A percentile compares a stretch with the other conserved stretches of the same genome.
Conservation (phyloP, 1,139 yeast genomes). For the Zygotorulaspora mrakii region DNA sequence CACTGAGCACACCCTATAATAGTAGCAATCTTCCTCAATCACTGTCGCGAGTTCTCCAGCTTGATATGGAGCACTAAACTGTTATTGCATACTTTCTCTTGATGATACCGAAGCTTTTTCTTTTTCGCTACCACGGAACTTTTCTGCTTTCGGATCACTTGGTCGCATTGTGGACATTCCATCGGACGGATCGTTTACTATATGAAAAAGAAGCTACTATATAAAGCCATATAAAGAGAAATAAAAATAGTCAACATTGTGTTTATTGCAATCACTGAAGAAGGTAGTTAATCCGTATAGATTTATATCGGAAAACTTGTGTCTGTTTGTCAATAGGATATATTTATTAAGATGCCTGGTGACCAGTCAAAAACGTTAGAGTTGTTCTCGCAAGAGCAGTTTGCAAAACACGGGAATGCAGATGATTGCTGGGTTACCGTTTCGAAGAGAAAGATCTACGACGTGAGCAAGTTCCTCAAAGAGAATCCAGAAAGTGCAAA, state of each 20-base stretch:
- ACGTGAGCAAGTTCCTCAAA: conserved; percentile 71
- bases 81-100: no score
- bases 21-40: not conserved
- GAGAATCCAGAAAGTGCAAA: conserved; percentile 91
- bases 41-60: not conserved
- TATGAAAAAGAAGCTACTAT: conserved; percentile 1
- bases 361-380: conserved; percentile 40
- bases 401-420: conserved; percentile 48
- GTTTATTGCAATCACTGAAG: no score
- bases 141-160: not conserved
- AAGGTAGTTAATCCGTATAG: no score
- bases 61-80: no score
- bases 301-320: no score
- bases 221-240: conserved; percentile 1
- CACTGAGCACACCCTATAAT: no score
- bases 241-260: no score
- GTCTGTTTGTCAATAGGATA: no score
- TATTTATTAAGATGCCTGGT: no score
- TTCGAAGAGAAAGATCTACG: conserved; percentile 71
- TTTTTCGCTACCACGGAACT: conserved; percentile 5
- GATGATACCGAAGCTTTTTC: not conserved
- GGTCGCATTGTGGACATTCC: not conserved
- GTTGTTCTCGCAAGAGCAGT: conserved; percentile 42
- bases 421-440: conserved; percentile 77
- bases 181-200: conserved; percentile 1